Evolutionary conservation across 2,329 filamentous ascomycete genomes (phyloP).

Genomic region (Endothia cerciana): DNA sequence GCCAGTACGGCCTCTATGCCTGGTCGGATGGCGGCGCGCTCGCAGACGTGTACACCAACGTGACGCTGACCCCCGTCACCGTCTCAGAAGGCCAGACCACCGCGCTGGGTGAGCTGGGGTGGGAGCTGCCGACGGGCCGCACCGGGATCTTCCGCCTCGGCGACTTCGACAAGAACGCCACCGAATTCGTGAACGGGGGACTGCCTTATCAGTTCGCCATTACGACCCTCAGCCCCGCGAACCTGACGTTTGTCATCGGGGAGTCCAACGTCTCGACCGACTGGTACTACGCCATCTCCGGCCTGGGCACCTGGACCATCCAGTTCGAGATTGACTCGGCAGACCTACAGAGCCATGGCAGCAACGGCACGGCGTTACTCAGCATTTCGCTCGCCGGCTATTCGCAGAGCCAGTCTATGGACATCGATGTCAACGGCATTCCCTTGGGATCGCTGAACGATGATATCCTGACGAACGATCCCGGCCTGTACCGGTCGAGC

Average conservation of each 20-base stretch:
- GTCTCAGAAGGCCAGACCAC: conserved; percentile 41
- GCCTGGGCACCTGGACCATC: conserved; percentile 42
- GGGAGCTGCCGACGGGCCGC: conserved; percentile 42
- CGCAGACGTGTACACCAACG: conserved; percentile 49
- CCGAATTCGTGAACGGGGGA: conserved; percentile 49
- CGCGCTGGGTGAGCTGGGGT: conserved; percentile 44
- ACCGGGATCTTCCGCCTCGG: conserved; percentile 54
- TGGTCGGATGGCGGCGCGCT: conserved; percentile 53
- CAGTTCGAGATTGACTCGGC: conserved; percentile 34
- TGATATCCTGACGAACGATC: conserved; percentile 44
- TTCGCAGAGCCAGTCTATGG: conserved; percentile 50
- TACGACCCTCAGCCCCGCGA: conserved; percentile 47
- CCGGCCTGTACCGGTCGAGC: conserved; percentile 51
- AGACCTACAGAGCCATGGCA: conserved; percentile 15
- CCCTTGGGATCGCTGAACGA: conserved; percentile 47
- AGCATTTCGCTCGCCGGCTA: conserved; percentile 51
- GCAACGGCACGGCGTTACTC: conserved; percentile 40
- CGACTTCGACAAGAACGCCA: conserved; percentile 49
- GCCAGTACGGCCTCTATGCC: conserved; percentile 51
- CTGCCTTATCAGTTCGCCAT: conserved; percentile 49
- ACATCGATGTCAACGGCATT: conserved; percentile 46
- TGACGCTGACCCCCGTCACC: conserved; percentile 45
- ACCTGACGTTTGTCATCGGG: conserved; percentile 49
- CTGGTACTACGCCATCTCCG: conserved; percentile 55
- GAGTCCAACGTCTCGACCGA: conserved; percentile 40